Base-by-base conservation (phyloP, 257 asterid genomes). In the Solanum habrochaites region DNA sequence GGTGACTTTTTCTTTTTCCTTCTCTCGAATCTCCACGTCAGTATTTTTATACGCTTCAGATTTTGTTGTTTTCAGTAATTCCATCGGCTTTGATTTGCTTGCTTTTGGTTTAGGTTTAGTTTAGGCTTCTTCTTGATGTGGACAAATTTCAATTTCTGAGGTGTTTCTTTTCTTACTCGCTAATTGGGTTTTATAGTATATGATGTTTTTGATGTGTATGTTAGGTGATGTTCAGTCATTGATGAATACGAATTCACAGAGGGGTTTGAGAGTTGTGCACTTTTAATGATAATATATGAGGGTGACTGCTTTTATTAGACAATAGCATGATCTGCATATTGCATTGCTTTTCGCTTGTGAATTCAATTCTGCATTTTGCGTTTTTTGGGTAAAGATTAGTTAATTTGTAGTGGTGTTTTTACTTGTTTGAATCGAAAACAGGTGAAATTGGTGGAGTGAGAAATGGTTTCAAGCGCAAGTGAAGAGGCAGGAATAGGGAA, bases 401-500 rank as follows among this genome's bases (percentile, higher is more conserved):
- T 10, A 18, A 56, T 56, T 20, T 56, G 64, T 20, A 67, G 82
- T 77, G 32, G 86, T 88, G 91, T 94, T 93, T 93, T 67, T 27
- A 67, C 73, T 12, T 67, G 21, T 67, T 67, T 67, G 74, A 29
- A 29, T 15, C 31, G 40, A 27, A 67, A 7, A 67, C 40, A 27
- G 74, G 74, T 67, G 74, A 67, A 67, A 32, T 29, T 67, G 74
- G 88, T 87, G 86, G 94, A 87, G 91, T 88, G 88, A 88, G 77
- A 90, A 29, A 95, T 94, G 98, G 95, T 93, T 64, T 93, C 92
- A 89, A 90, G 83, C 83, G 89, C 93, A 37, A 82, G 72, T 15
- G 97, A 91, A 52, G 95, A 91, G 83, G 77, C 94, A 85, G 95
- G 89, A 86, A 86, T 56, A 95, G 5, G 93, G 85, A 91, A 95